phyloP scores from a whole-genome alignment of 2,329 filamentous ascomycete genomes.

The Phaeosphaeria sp. region DNA sequence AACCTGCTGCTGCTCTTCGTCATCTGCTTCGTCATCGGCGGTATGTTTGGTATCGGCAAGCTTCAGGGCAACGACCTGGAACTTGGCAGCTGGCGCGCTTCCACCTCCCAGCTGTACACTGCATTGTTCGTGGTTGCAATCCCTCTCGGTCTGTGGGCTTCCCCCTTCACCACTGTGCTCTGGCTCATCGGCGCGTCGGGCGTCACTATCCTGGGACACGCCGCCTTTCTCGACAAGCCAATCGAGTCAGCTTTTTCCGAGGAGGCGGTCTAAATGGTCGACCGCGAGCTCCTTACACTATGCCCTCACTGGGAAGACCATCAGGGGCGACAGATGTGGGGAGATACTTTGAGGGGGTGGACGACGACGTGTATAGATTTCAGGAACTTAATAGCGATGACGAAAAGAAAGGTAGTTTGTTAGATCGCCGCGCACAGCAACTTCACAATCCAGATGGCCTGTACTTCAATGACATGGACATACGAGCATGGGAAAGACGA shows the following conservation, averaged over 20 bases:
- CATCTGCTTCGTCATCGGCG: slow-evolving; percentile 83
- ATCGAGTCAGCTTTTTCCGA: slow-evolving; percentile 99
- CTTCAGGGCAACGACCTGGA: slow-evolving; percentile 88
- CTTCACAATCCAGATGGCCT: slow-evolving; percentile 53
- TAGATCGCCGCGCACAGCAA: slow-evolving; percentile 48
- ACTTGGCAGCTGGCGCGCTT: slow-evolving; percentile 80
- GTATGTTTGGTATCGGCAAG: slow-evolving; percentile 91
- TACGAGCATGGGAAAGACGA: slow-evolving; percentile 48
- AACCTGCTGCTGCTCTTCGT: slow-evolving; percentile 89
- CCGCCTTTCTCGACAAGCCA: slow-evolving; percentile 94
- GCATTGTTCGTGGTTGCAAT: slow-evolving; percentile 81
- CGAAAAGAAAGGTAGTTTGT: slow-evolving; percentile 54
- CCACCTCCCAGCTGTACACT: slow-evolving; percentile 93
- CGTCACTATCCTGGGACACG: slow-evolving; percentile 93
- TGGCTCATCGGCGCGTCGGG: slow-evolving; percentile 97
- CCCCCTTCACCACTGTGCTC: slow-evolving; percentile 81
- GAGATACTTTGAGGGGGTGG: slow-evolving; percentile 57
- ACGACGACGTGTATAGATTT: slow-evolving; percentile 59
- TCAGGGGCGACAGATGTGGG: slow-evolving; percentile 68
- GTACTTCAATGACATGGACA: slow-evolving; percentile 57
- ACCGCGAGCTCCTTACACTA: slow-evolving; percentile 93
- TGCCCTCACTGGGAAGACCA: slow-evolving; percentile 99
- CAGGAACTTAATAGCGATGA: slow-evolving; percentile 69
- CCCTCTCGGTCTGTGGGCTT: slow-evolving; percentile 83
- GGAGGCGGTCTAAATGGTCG: slow-evolving; percentile 99